Evolutionary conservation across 1,139 yeast genomes (phyloP), one percentile per base, ranked within the genome.

Genomic region (Lodderomyces pseudojiufengensis): DNA sequence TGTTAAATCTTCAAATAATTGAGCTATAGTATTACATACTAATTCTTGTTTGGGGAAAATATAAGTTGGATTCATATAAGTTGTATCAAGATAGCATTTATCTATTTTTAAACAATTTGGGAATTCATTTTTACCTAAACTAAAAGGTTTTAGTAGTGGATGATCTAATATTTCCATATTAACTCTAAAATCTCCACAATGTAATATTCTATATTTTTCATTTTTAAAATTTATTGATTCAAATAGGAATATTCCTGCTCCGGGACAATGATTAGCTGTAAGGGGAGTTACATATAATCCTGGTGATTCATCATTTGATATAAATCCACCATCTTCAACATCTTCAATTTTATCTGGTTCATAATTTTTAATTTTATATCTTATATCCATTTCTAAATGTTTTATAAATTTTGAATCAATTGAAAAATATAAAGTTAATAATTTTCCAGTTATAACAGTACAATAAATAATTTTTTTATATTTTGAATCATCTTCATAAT

Each of bases 261-360:
- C 98, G 1, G 97, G 97, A 57, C 98, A 92, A 58, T 92, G 98
- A 48, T 92, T 90, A 0, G 97, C 98, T 44, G 85, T 86, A 8
- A 84, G 60, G 8, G 81, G 66, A 0, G 80, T 73, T 0, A 86
- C 88, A 32, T 69, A 68, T 1, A 86, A 56, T 0, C 74, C 68
- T 0, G 79, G 78, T 2, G 61, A 44, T 4, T 21, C 27, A 6
- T 33, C 37, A 1, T 40, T 36, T 3, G 48, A 46, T 18, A 43
- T 44, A 12, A 36, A 27, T 3, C 52, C 52, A 4, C 48, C 50
- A 26, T 48, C 50, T 9, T 31, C 44, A 5, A 35, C 25, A 2
- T 25, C 39, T 14, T 29, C 40, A n/a, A 32, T 42, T 6, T 29
- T 37, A 9, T 10, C 25, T n/a, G 33, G 36, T 14, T 27, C 39